Evolutionary conservation across 192 early-diverging fungal genomes (phyloP).

Genomic region (Rhizoclosmatium globosum): DNA sequence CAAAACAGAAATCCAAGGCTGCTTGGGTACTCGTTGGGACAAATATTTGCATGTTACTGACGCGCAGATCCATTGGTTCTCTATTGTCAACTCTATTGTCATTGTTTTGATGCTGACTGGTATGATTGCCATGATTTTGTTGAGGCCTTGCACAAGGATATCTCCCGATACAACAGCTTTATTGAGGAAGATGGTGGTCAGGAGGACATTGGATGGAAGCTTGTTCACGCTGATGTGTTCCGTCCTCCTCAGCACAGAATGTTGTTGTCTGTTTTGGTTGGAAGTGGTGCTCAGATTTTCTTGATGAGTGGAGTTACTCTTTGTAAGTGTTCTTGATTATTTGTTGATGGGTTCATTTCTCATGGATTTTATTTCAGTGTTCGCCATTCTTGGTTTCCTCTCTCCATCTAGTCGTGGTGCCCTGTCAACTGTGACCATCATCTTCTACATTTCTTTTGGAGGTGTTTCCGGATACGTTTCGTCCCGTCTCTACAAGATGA

Average conservation of each 20-base stretch:
- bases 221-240: slow-evolving; percentile 71
- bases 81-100: slow-evolving; percentile 66
- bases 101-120: slow-evolving; percentile 64
- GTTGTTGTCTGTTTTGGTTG: slow-evolving; percentile 62
- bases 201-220: slow-evolving; percentile 74
- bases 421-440: slow-evolving; percentile 85
- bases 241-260: slow-evolving; percentile 60
- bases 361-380: slow-evolving; percentile 55
- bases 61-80: slow-evolving; percentile 70
- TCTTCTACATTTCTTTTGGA: slow-evolving; percentile 91
- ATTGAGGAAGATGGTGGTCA: slow-evolving; percentile 62
- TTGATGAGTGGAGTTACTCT: slow-evolving; percentile 61
- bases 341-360: neutral
- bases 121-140: slow-evolving; percentile 67
- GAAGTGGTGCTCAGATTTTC: slow-evolving; percentile 65
- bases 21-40: slow-evolving; percentile 69
- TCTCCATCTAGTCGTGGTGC: slow-evolving; percentile 86
- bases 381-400: slow-evolving; percentile 95
- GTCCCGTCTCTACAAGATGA: slow-evolving; percentile 89
- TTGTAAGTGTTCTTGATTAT: slow-evolving; percentile 42
- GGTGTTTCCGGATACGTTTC: slow-evolving; percentile 88
- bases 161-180: slow-evolving; percentile 63
- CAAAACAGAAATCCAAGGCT: slow-evolving; percentile 36
- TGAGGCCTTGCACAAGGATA: slow-evolving; percentile 68
- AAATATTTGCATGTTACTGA: slow-evolving; percentile 61